Conservation (phyloP, 805 yeast species). For the Yarrowia osloensis region DNA sequence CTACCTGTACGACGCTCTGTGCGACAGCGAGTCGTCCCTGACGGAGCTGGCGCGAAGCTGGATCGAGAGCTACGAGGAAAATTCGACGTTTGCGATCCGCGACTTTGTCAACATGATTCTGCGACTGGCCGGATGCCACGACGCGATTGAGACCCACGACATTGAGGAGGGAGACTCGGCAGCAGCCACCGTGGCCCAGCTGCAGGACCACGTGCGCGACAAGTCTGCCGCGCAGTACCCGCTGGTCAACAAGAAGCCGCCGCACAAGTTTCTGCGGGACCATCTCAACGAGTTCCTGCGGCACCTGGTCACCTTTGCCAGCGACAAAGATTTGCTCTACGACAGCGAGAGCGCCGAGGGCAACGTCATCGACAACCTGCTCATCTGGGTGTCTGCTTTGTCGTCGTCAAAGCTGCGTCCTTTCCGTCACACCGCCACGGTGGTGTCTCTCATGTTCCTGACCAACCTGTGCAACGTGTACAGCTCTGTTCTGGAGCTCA, state of each 20-base stretch:
- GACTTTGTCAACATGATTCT: constrained; percentile 68
- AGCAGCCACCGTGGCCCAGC: constrained; percentile 68
- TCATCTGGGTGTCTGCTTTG: constrained; percentile 76
- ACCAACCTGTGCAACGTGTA: constrained; percentile 56
- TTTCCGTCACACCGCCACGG: constrained; percentile 66
- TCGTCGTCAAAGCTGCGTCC: constrained; percentile 71
- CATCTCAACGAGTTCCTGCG: constrained; percentile 60
- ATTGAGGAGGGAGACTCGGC: constrained; percentile 69
- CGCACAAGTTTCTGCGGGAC: constrained; percentile 52
- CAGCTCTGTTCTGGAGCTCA: constrained; percentile 15
- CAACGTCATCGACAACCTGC: constrained; percentile 51
- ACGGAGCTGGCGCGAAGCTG: constrained; percentile 58
- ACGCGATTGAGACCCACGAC: constrained; percentile 72
- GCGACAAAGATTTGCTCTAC: constrained; percentile 31
- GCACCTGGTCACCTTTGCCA: constrained; percentile 3
- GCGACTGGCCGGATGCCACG: constrained; percentile 69
- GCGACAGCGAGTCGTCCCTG: constrained; percentile 52
- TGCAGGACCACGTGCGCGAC: constrained; percentile 58
- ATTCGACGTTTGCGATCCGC: constrained; percentile 54
- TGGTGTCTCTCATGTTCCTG: constrained; percentile 60
- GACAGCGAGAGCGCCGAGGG: constrained; percentile 2
- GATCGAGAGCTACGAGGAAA: constrained; percentile 54
- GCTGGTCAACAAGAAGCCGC: constrained; percentile 54
- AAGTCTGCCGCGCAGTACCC: constrained; percentile 74
- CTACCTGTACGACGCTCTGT: constrained; percentile 47